Conservation (phyloP, 73 alveolate genomes). For the Paraurostyla sp. region DNA sequence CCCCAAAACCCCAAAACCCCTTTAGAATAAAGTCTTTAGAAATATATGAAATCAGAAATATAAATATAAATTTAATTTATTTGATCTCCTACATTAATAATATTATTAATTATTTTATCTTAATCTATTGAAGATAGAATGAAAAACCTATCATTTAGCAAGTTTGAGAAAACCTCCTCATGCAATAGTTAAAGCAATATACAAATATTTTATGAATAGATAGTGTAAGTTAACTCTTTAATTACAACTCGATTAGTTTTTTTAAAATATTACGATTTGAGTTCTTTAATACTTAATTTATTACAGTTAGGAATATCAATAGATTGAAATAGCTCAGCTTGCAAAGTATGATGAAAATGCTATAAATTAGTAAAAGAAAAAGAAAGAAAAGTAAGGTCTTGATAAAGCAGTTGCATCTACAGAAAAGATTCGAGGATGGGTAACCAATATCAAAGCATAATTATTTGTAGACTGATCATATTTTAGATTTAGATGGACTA, state of each 20-base stretch:
- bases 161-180: too few species aligned
- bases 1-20: too few species aligned
- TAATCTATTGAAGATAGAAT: too few species aligned
- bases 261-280: background rate
- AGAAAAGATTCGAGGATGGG: conserved; percentile 73
- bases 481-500: conserved; percentile 10
- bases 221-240: background rate
- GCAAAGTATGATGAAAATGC: background rate
- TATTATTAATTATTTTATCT: too few species aligned
- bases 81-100: too few species aligned
- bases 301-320: conserved; percentile 22
- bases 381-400: conserved; percentile 15
- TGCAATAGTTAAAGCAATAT: too few species aligned
- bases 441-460: background rate
- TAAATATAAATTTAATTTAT: too few species aligned
- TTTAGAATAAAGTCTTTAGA: too few species aligned
- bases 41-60: too few species aligned
- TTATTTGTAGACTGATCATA: conserved; percentile 38
- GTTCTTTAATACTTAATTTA: background rate
- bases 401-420: conserved; percentile 55
- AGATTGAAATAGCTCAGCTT: background rate
- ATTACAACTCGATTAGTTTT: background rate
- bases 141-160: too few species aligned
- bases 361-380: background rate
- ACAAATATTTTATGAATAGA: conserved; percentile 7